Evolutionary conservation across 164 flowering plant genomes (phyloP).

Genomic region (Warburgia ugandensis): DNA sequence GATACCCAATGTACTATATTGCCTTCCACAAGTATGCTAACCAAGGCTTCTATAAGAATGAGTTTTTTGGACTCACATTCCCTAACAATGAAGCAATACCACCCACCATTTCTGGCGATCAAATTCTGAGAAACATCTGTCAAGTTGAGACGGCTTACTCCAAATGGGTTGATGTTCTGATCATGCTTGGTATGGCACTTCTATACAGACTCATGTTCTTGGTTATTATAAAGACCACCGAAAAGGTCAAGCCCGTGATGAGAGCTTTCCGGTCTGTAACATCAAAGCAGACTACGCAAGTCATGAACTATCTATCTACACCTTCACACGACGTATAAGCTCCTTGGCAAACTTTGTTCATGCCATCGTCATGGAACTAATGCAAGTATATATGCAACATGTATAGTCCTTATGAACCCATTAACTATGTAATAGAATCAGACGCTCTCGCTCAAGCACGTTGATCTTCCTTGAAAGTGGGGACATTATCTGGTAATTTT

Average conservation of each 20-base stretch:
- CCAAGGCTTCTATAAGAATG: conserved; percentile 48
- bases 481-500: too few species aligned
- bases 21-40: conserved; percentile 40
- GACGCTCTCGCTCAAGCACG: too few species aligned
- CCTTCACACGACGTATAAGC: too few species aligned
- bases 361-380: too few species aligned
- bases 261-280: conserved; percentile 12
- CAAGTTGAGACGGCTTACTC: conserved; percentile 41
- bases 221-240: conserved; percentile 28
- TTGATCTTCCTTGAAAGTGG: too few species aligned
- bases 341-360: too few species aligned
- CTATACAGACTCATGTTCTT: conserved; percentile 38
- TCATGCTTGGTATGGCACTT: conserved; percentile 46
- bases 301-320: background rate
- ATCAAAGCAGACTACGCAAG: conserved; percentile 4
- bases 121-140: conserved; percentile 24
- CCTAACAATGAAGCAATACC: conserved; percentile 10
- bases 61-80: conserved; percentile 30
- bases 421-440: too few species aligned
- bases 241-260: conserved; percentile 25
- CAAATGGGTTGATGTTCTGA: conserved; percentile 45
- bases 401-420: too few species aligned
- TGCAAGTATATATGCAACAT: too few species aligned
- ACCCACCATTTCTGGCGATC: conserved; percentile 20
- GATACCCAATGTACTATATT: conserved; percentile 47